Percentiles rank a stretch among this genome's conserved stretches.
Conservation (phyloP, 371 early-diverging fungal genomes). For the Syncephalastrum sp. region DNA sequence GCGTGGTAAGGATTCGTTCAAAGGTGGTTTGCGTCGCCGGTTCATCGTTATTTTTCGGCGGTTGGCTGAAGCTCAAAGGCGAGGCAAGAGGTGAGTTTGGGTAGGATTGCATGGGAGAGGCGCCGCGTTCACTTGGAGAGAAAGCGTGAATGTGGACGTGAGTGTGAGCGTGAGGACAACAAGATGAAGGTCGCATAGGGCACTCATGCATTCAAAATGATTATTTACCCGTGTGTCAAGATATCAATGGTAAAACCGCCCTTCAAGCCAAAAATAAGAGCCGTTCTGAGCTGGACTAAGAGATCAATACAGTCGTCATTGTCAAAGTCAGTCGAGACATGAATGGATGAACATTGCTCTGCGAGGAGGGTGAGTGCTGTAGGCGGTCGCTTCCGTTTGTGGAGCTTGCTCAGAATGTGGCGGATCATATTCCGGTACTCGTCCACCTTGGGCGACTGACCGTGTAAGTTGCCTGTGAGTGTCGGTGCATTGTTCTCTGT, state of each 20-base stretch:
- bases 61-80: constrained; percentile 1
- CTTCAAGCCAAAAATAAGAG: constrained; percentile 28
- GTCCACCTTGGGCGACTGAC: constrained; percentile 35
- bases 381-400: constrained; percentile 44
- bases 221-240: constrained; percentile 27
- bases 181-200: neutral
- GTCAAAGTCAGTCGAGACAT: constrained; percentile 28
- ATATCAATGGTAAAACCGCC: constrained; percentile 29
- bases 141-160: neutral
- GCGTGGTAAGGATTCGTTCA: constrained; percentile 33
- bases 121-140: neutral
- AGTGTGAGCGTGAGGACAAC: neutral
- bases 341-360: constrained; percentile 17
- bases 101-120: neutral
- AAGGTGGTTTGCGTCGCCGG: constrained; percentile 21
- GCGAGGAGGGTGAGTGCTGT: constrained; percentile 25
- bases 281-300: constrained; percentile 42
- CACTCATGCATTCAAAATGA: neutral
- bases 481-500: constrained; percentile 1
- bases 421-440: constrained; percentile 44
- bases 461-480: neutral
- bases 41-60: too few species aligned
- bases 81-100: neutral
- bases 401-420: constrained; percentile 33
- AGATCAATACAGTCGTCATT: constrained; percentile 47